phyloP scores from a whole-genome alignment of 495 filamentous ascomycete species.

The Pseudoneurospora amorphoporcata region DNA sequence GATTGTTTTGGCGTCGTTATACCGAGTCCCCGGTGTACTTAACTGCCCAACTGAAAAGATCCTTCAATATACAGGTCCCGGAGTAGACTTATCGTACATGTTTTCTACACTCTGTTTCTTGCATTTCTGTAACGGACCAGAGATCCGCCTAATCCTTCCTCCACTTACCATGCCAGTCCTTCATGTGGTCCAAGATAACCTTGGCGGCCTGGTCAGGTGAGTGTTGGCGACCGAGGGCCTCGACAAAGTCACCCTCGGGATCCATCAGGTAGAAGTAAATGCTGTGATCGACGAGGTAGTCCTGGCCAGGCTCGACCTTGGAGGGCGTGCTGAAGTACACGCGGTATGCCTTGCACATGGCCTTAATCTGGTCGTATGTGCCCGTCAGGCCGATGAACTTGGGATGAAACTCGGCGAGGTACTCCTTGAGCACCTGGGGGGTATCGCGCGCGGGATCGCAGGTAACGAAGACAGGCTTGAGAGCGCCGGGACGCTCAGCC shows the following conservation, averaged over 20 bases:
- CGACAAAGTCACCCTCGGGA: conserved; percentile 95
- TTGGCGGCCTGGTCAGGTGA: conserved; percentile 76
- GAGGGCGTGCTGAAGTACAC: conserved; percentile 94
- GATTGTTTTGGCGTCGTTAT: neutral
- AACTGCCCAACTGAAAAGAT: neutral
- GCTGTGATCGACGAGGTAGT: conserved; percentile 96
- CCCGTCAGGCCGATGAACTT: conserved; percentile 83
- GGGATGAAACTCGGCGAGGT: conserved; percentile 88
- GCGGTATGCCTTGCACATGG: conserved; percentile 85
- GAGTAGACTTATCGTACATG: neutral
- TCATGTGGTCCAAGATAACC: conserved; percentile 78
- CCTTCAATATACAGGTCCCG: neutral
- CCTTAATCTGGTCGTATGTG: conserved; percentile 82
- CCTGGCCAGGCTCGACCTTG: conserved; percentile 80
- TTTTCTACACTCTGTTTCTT: neutral
- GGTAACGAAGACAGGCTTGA: conserved; percentile 76
- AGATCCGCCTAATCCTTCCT: conserved; percentile 3
- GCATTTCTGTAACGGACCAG: neutral
- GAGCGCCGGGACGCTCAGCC: conserved; percentile 25
- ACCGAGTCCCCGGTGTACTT: neutral
- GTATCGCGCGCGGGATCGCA: conserved; percentile 90
- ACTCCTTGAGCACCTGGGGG: conserved; percentile 70
- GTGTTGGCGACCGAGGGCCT: conserved; percentile 91
- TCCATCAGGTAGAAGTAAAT: conserved; percentile 99
- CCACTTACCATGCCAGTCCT: conserved; percentile 65